phyloP scores from a whole-genome alignment of 2,329 filamentous ascomycete species.

The Cladosporium colombiae region DNA sequence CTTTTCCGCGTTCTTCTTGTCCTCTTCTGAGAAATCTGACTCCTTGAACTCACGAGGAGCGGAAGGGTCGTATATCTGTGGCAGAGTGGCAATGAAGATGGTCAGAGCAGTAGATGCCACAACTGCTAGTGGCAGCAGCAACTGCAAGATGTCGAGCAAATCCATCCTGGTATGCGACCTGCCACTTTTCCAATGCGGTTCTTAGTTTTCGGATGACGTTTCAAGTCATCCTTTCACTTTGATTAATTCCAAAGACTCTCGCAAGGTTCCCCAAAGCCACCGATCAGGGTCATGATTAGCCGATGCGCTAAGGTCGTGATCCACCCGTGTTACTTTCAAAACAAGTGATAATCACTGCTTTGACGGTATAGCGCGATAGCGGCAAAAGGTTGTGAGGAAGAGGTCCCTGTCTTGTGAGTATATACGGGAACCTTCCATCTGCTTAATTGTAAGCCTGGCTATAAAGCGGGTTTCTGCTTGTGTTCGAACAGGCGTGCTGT shows the following conservation, averaged over 20 bases:
- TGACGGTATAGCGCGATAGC: neutral
- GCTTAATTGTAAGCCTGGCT: neutral
- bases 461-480: neutral
- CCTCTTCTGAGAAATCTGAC: constrained; percentile 32
- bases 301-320: neutral
- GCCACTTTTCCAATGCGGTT: neutral
- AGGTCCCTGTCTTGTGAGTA: neutral
- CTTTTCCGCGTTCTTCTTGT: constrained; percentile 29
- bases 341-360: neutral
- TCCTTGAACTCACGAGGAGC: constrained; percentile 30
- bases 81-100: constrained; percentile 54
- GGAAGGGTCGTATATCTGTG: constrained; percentile 52
- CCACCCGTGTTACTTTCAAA: neutral
- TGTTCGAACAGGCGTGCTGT: neutral
- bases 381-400: neutral
- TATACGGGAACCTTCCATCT: neutral
- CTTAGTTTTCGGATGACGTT: constrained; percentile 10
- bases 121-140: constrained; percentile 44
- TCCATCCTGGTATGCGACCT: constrained; percentile 11
- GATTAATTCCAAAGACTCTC: neutral
- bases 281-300: constrained; percentile 2
- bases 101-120: constrained; percentile 50
- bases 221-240: neutral
- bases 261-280: constrained; percentile 5
- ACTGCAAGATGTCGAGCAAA: constrained; percentile 34